phyloP scores from a whole-genome alignment of 495 filamentous ascomycete genomes.

The Aspergillus leporis region DNA sequence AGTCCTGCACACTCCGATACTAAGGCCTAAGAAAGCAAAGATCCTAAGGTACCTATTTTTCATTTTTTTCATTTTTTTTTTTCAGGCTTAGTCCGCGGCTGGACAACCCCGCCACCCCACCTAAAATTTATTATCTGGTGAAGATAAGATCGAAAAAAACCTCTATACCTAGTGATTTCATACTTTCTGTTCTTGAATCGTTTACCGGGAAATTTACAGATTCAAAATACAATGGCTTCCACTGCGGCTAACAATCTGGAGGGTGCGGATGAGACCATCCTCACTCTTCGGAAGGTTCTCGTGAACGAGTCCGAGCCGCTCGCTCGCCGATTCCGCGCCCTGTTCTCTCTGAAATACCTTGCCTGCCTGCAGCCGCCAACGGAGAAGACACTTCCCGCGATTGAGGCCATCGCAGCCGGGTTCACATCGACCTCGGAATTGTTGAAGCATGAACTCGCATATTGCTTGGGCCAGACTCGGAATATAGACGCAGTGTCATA shows the following conservation, averaged over 20 bases:
- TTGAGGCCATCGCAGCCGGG: slow-evolving; percentile 88
- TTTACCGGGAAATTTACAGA: background rate
- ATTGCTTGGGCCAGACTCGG: slow-evolving; percentile 90
- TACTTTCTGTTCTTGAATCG: background rate
- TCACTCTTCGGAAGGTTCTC: slow-evolving; percentile 71
- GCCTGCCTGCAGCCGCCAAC: slow-evolving; percentile 67
- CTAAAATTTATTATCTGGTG: slow-evolving; percentile 34
- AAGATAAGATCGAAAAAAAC: slow-evolving; percentile 36
- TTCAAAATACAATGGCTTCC: slow-evolving; percentile 16
- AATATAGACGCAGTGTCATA: slow-evolving; percentile 71
- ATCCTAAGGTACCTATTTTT: background rate
- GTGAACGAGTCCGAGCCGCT: slow-evolving; percentile 77
- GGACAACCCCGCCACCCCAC: slow-evolving; percentile 33
- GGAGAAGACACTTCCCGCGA: slow-evolving; percentile 67
- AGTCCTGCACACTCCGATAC: too few species aligned
- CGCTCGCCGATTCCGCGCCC: slow-evolving; percentile 88
- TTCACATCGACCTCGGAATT: slow-evolving; percentile 82
- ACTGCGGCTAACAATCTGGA: slow-evolving; percentile 12
- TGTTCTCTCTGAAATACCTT: slow-evolving; percentile 95
- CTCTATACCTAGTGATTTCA: background rate
- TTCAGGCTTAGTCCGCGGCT: slow-evolving; percentile 14
- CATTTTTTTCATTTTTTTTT: slow-evolving; percentile 5
- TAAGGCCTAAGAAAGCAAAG: background rate
- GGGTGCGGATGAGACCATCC: slow-evolving; percentile 41
- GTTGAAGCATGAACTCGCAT: slow-evolving; percentile 93